phyloP scores from a whole-genome alignment of 2,329 filamentous ascomycete species.

The Clonostachys rhizophaga region DNA sequence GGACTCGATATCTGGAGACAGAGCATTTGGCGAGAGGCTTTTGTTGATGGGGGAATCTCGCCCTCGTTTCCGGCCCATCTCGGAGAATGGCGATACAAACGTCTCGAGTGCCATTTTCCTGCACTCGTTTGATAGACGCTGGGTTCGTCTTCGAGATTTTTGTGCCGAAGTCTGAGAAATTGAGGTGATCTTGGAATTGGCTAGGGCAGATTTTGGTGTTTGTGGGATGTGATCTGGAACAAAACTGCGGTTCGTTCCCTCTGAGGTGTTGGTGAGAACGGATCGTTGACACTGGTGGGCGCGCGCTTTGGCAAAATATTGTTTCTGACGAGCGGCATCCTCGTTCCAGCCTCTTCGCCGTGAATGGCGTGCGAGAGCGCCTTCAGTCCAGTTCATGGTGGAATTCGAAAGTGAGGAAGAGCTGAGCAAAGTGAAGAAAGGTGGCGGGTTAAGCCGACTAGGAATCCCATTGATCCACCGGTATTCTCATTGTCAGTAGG shows the following conservation, averaged over 20 bases:
- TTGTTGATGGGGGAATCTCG: neutral
- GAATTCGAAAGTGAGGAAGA: neutral
- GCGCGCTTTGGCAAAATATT: slow-evolving; percentile 30
- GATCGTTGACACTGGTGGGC: slow-evolving; percentile 2
- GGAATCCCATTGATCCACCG: too few species aligned
- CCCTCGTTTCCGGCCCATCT: neutral
- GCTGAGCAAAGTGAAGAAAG: too few species aligned
- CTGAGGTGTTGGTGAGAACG: neutral
- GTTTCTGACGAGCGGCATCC: slow-evolving; percentile 25
- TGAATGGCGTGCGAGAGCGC: slow-evolving; percentile 26
- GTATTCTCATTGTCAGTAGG: too few species aligned
- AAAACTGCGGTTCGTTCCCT: slow-evolving; percentile 6
- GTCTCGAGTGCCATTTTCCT: neutral
- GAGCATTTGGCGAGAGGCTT: too few species aligned
- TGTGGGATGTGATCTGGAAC: slow-evolving; percentile 17
- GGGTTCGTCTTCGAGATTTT: too few species aligned
- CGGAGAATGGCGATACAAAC: neutral
- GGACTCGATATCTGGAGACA: neutral
- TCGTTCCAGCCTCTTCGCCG: slow-evolving; percentile 22
- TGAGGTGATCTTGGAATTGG: neutral
- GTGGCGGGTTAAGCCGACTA: too few species aligned
- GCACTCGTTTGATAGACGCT: neutral
- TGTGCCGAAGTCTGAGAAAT: neutral
- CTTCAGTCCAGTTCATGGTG: slow-evolving; percentile 37
- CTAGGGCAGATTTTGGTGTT: neutral